Evolutionary conservation across 2,329 filamentous ascomycete genomes (phyloP), one percentile per base, ranked within the genome.

Genomic region (Ceratocystis variospora): DNA sequence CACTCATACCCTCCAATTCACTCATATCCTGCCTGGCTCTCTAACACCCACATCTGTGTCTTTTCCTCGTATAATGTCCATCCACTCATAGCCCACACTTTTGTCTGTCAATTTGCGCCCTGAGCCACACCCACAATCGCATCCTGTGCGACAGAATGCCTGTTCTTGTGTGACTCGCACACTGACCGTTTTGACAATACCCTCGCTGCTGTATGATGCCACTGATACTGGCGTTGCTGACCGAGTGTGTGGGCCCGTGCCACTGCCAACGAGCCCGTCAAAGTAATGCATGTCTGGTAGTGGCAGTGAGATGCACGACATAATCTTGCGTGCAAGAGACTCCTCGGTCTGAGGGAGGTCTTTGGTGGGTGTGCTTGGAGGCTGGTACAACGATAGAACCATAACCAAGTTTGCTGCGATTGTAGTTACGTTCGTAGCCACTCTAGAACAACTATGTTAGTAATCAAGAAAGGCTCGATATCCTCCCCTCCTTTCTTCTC

Each of bases 341-440:
- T 76, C 77, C 64, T 76, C 74, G 33, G 33, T 37, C 33, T 37
- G 33, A 12, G 33, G 10, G 3, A 3, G 33, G 10, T 37, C 33
- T 37, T 37, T 37, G 33, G 10, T 37, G 12, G 33, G 33, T 12
- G 33, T 10, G 33, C 33, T 37, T 1, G 33, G 8, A 0, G 33
- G 10, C 33, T 37, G 33, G 33, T 37, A 12, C 33, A 12, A 10
- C 8, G 33, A 31, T 22, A 31, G 12, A 22, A 17, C 53, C 22
- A 28, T 12, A 0, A 77, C 70, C 12, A 76, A 70, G 68, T 77
- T 77, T 46, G 75, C 73, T 7, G 75, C 71, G 8, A 75, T 68
- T 31, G 77, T 74, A 66, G 73, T 72, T n/a, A 76, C 61, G 70
- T 76, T 77, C 65, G 75, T 73, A 63, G 76, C 73, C 10, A 76